Evolutionary conservation across 2,329 filamentous ascomycete species (phyloP), one percentile per base, ranked within the genome.

Genomic region (Acrocalymma vagum): DNA sequence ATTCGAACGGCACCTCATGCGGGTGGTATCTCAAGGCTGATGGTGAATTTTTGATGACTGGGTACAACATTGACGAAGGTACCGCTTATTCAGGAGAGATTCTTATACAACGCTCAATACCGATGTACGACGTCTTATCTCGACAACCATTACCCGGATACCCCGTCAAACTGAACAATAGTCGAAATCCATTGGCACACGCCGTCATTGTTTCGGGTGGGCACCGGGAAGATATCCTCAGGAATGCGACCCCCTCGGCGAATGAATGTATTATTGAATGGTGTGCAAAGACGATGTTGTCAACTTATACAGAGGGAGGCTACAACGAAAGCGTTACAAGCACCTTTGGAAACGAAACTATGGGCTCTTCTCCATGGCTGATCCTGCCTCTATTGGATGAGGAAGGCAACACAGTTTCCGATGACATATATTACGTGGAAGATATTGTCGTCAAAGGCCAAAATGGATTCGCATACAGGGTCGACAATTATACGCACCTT

Each of bases 221-320:
- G 0, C 22, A 51, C 22, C 45, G 41, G 0, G 3, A 24, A 3
- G 30, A 38, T 0, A 51, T 63, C 0, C 46, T 49, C 14, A n/a
- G 18, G 0, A 41, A 53, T 1, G 13, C 48, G 2, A 17, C 31
- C 0, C 62, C 62, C 0, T 4, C 50, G 0, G 27, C 42, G 0
- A 47, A 56, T 0, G 62, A 65, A 37, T 65, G 62, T 20, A 16
- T 61, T 0, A 13, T 66, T 0, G 29, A 58, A 0, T 69, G 53
- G 59, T 69, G 63, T 29, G 52, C 63, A 0, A 44, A 67, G 15
- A 62, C 52, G 0, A 56, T 69, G 0, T 16, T 48, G 5, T 65
- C 61, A 0, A 45, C 59, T 0, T 66, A 63, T n/a, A 17, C 20
- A 1, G 28, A 5, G 16, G 64, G 52, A 0, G 24, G 2, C 0